Evolutionary conservation across 768 basidiomycete genomes (phyloP).

Genomic region (Gloeophyllum trabeum): DNA sequence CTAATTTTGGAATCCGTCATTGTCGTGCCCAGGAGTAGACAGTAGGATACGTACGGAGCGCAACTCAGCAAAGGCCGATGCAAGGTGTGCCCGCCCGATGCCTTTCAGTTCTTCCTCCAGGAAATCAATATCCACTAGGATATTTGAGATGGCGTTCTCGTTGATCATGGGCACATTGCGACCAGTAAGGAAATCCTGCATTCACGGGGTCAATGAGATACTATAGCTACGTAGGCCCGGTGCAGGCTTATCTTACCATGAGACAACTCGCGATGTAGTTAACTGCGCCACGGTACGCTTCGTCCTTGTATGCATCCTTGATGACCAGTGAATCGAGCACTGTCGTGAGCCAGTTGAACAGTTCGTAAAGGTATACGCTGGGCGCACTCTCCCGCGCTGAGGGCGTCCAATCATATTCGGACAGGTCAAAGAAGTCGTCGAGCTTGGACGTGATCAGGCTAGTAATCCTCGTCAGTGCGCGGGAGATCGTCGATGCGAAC

Average conservation of each 20-base stretch:
- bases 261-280: constrained; percentile 79
- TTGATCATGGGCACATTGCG: constrained; percentile 71
- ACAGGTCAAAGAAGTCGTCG: constrained; percentile 90
- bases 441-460: constrained; percentile 83
- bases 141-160: constrained; percentile 80
- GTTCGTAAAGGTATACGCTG: constrained; percentile 90
- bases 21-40: neutral
- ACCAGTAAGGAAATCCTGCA: constrained; percentile 68
- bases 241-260: constrained; percentile 46
- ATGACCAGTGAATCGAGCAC: constrained; percentile 86
- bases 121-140: constrained; percentile 80
- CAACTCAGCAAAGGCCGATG: constrained; percentile 67
- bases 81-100: constrained; percentile 61
- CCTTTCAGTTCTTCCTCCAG: constrained; percentile 78
- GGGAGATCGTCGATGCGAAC: constrained; percentile 58
- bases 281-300: constrained; percentile 84
- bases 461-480: constrained; percentile 67
- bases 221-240: neutral
- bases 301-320: constrained; percentile 77
- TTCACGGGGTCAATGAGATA: neutral
- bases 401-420: constrained; percentile 93
- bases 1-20: constrained; percentile 20
- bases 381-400: constrained; percentile 58
- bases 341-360: constrained; percentile 93
- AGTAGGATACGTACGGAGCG: constrained; percentile 43